Evolutionary conservation across 2,329 filamentous ascomycete genomes (phyloP), one percentile per base, ranked within the genome.

Genomic region (Fragosphaeria purpurea): DNA sequence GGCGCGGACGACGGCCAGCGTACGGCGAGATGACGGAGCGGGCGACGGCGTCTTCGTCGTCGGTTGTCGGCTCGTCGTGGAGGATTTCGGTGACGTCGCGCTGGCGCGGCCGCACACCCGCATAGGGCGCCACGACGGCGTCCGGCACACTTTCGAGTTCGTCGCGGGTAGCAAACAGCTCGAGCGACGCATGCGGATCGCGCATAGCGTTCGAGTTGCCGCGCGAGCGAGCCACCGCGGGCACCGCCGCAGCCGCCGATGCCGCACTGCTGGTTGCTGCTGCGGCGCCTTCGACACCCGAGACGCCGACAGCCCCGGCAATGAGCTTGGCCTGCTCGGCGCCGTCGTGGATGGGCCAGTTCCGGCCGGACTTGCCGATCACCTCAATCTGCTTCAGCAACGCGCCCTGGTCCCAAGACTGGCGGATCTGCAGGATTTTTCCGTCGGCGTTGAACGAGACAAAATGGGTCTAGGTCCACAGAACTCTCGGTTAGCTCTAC

Each of bases 381-480:
- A 96, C 83, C 55, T 96, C 90, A 56, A 96, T 78, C 67, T 95
- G 85, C 71, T 93, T 97, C 58, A 98, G 79, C 41, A 98, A 79
- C 49, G 88, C 85, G 54, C 83, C 90, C 68, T 98, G 93, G 65
- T 98, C 93, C 93, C 93, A 98, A 65, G 85, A 88, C 59, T 91
- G 80, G 59, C 91, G 86, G 57, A 97, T 86, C 66, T 93, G 88
- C 53, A 77, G 67, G 63, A 98, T 96, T 70, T 88, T 89, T 65
- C 82, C 79, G 44, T 84, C 68, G 57, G 68, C 64, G 66, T 94
- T 79, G 68, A 96, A 95, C 52, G 81, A 79, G 58, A 98, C 90
- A 57, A 97, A 83, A 71, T 98, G 93, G 60, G 84, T 79, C 88
- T 93, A 53, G 7, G 35, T 7, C 7, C 35, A 37, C 7, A 37